These are phyloP conservation scores for Pholiota adiposa DNA, from an alignment of 1,284 basidiomycete genomes.

Conservation along the genomic window DNA sequence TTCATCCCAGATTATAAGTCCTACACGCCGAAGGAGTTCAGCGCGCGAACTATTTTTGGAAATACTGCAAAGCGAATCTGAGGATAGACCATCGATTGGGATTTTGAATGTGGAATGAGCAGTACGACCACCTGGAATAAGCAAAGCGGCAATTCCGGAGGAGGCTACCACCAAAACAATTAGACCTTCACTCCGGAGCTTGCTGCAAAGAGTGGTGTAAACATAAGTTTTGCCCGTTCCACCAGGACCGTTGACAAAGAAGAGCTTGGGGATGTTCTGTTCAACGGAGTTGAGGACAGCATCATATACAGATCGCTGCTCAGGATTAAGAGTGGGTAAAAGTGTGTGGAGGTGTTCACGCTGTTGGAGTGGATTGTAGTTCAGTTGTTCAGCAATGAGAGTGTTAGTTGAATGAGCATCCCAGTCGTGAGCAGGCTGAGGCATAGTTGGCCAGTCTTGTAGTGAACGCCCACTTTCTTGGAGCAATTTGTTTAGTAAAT, in stretches of 20 bases:
- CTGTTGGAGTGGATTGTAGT: conserved; percentile 29
- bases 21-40: conserved; percentile 30
- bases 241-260: not conserved
- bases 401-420: conserved; percentile 25
- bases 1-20: conserved; percentile 46
- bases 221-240: not conserved
- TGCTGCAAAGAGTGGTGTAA: conserved; percentile 29
- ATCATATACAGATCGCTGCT: conserved; percentile 38
- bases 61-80: conserved; percentile 48
- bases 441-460: conserved; percentile 28
- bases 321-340: conserved; percentile 34
- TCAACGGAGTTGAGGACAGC: not conserved
- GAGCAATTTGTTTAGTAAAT: conserved; percentile 14
- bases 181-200: conserved; percentile 25
- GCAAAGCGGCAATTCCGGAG: conserved; percentile 47
- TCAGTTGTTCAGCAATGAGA: conserved; percentile 39
- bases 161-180: conserved; percentile 48
- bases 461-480: conserved; percentile 21
- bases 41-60: conserved; percentile 29
- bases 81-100: conserved; percentile 39
- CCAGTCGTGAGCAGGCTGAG: conserved; percentile 30
- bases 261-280: not conserved
- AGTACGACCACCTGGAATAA: conserved; percentile 42
- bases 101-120: conserved; percentile 14
- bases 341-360: conserved; percentile 11